phyloP scores from a whole-genome alignment of 805 yeast species.

The Kockiozyma suomiensis region DNA sequence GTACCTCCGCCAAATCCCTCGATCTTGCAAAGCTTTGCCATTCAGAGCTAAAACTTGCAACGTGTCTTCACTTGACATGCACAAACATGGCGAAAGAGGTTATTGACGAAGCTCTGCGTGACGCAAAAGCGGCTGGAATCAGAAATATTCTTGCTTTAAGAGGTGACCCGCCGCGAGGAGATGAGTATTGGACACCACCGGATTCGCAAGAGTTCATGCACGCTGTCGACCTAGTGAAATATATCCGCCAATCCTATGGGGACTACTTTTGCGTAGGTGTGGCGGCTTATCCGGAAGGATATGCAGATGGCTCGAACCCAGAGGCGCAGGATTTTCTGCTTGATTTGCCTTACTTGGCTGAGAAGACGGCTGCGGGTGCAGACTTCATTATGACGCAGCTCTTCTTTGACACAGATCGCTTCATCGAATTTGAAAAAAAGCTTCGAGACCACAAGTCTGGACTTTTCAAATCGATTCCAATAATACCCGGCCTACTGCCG shows the following conservation, averaged over 20 bases:
- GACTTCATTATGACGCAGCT: slow-evolving; percentile 89
- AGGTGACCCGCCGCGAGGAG: slow-evolving; percentile 92
- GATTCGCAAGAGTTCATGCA: slow-evolving; percentile 57
- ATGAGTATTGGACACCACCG: slow-evolving; percentile 56
- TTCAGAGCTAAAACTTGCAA: slow-evolving; percentile 74
- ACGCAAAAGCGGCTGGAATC: slow-evolving; percentile 77
- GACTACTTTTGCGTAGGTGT: slow-evolving; percentile 92
- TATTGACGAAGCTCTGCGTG: slow-evolving; percentile 75
- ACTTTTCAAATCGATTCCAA: slow-evolving; percentile 51
- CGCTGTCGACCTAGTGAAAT: slow-evolving; percentile 85
- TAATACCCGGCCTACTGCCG: slow-evolving; percentile 91
- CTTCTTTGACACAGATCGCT: slow-evolving; percentile 84
- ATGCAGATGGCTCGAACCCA: slow-evolving; percentile 71
- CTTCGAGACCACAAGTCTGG: slow-evolving; percentile 41
- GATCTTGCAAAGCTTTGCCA: slow-evolving; percentile 81
- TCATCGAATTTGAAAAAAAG: slow-evolving; percentile 60
- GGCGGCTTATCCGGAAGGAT: slow-evolving; percentile 98
- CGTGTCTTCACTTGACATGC: slow-evolving; percentile 93
- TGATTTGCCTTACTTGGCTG: slow-evolving; percentile 79
- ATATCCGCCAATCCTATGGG: slow-evolving; percentile 70
- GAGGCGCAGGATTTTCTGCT: slow-evolving; percentile 58
- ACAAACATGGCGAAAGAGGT: slow-evolving; percentile 81
- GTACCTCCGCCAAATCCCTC: slow-evolving; percentile 82
- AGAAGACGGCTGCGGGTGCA: slow-evolving; percentile 92
- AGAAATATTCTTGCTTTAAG: slow-evolving; percentile 87